phyloP scores from a whole-genome alignment of 2,329 filamentous ascomycete genomes.

The Calonectria pauciramosa region DNA sequence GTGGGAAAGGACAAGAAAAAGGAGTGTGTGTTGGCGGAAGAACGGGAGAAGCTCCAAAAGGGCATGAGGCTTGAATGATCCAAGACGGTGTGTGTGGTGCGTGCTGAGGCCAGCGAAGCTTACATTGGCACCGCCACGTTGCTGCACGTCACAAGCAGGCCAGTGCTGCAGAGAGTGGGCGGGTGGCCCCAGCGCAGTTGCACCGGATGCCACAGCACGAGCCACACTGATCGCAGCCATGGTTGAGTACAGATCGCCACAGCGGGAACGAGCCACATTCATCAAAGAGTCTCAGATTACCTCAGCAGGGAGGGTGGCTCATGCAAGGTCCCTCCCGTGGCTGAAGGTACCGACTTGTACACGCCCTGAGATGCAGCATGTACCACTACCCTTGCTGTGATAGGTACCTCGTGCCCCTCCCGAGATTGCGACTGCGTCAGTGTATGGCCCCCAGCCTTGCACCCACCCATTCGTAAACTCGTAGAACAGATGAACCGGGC shows the following conservation, averaged over 20 bases:
- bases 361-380: background rate
- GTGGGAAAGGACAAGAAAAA: constrained; percentile 32
- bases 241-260: background rate
- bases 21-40: constrained; percentile 42
- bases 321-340: background rate
- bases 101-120: constrained; percentile 48
- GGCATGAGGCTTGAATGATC: constrained; percentile 32
- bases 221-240: constrained; percentile 2
- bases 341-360: background rate
- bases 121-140: constrained; percentile 44
- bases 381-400: constrained; percentile 11
- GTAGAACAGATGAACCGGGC: constrained; percentile 24
- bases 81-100: constrained; percentile 22
- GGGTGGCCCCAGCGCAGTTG: background rate
- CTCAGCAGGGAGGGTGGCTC: constrained; percentile 16
- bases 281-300: constrained; percentile 1
- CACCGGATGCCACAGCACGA: constrained; percentile 11
- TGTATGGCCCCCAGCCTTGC: constrained; percentile 14
- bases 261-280: background rate
- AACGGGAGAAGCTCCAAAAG: constrained; percentile 34
- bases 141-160: constrained; percentile 24
- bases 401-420: constrained; percentile 6
- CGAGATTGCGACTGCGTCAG: constrained; percentile 30
- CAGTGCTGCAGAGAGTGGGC: constrained; percentile 12
- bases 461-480: constrained; percentile 10